Evolutionary conservation across 192 early-diverging fungal genomes (phyloP), one percentile per base, ranked within the genome.

Genomic region (Physocladia obscura): DNA sequence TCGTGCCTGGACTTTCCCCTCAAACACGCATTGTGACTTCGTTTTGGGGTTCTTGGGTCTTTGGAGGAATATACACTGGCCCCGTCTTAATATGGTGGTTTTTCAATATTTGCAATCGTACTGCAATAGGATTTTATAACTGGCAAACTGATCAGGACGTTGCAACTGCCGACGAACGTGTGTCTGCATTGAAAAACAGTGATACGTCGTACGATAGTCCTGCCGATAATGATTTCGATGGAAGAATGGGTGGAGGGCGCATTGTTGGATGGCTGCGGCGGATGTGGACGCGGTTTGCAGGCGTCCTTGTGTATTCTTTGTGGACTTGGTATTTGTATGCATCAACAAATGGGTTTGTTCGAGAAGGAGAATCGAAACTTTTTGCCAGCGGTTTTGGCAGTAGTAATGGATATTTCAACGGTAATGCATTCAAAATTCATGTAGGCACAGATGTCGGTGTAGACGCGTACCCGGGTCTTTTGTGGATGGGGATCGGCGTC

Each of bases 41-140:
- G 13, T 68, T 57, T 56, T 68, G 65, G 65, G 65, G 65, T 4
- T 56, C 51, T 5, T 68, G 65, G 65, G 22, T 68, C 15, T 68
- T 56, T 40, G 65, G 65, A 4, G 21, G 65, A 22, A 47, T 35
- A 0, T 68, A 56, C 26, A 24, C 52, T 26, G 57, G 57, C 26
- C 40, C 65, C 8, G 37, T 68, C 13, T 40, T 68, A 19, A 5
- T 68, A 13, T 68, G 65, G 65, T 68, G 52, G 51, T 30, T 68
- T 22, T 68, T 68, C 29, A 44, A 68, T n/a, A 11, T 68, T n/a
- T 57, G 30, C 0, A 56, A 56, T 35, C 50, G 65, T 6, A 13
- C 6, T 21, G 65, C 65, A 5, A 35, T 68, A 19, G 65, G 65
- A 26, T 68, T 68, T 30, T 68, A 68, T 35, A 57, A 54, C 19